Evolutionary conservation across 2,329 filamentous ascomycete genomes (phyloP).

Genomic region (Triangularia setosa): DNA sequence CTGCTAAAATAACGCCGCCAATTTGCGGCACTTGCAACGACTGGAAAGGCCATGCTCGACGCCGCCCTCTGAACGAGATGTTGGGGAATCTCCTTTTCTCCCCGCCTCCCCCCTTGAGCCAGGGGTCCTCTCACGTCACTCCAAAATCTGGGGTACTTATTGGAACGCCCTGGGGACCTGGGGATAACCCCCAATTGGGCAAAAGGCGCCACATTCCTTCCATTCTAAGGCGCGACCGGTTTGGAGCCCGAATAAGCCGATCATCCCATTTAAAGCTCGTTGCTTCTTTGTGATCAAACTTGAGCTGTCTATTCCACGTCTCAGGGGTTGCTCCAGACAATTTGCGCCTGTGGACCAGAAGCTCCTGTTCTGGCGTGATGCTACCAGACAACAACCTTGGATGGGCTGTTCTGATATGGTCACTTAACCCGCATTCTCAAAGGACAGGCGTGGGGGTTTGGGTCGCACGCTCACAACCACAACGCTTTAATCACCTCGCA

Average conservation of each 20-base stretch:
- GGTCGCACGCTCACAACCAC: constrained; percentile 9
- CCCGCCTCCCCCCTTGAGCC: not conserved
- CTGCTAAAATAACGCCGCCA: constrained; percentile 4
- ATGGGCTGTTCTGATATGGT: not conserved
- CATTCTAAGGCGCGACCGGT: not conserved
- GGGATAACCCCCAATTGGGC: constrained; percentile 7
- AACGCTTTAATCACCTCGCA: constrained; percentile 4
- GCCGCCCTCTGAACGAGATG: constrained; percentile 3
- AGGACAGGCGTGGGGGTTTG: constrained; percentile 20
- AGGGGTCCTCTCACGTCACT: constrained; percentile 17
- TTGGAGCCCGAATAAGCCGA: not conserved
- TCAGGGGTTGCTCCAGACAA: constrained; percentile 14
- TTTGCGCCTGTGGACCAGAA: not conserved
- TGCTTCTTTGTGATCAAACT: constrained; percentile 11
- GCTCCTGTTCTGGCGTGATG: constrained; percentile 9
- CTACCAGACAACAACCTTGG: constrained; percentile 7
- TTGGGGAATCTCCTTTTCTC: constrained; percentile 7
- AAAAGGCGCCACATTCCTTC: constrained; percentile 16
- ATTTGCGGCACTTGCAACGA: constrained; percentile 6
- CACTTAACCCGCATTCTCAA: constrained; percentile 11
- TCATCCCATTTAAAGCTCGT: not conserved
- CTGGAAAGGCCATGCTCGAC: not conserved
- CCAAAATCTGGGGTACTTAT: constrained; percentile 27
- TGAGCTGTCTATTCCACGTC: not conserved
- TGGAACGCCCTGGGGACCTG: not conserved